A percentile compares a stretch with the other conserved stretches of the same genome.
phyloP scores from a whole-genome alignment of 345 rosid species.

The Punica granatum region DNA sequence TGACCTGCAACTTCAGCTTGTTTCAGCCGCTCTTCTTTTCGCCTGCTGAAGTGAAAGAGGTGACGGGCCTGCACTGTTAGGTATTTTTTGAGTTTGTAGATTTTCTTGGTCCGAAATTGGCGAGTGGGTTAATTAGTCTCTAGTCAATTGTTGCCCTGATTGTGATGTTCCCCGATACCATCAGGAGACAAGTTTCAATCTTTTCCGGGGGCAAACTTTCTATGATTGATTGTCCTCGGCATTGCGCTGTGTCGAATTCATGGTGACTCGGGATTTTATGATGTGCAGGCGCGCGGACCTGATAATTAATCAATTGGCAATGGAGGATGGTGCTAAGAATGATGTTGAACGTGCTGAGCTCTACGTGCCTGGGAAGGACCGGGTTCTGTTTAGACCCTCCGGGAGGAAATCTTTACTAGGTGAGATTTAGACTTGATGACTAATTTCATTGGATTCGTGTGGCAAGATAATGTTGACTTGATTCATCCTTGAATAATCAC shows the following conservation, averaged over 20 bases:
- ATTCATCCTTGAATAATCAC: neutral
- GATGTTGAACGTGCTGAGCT: constrained; percentile 11
- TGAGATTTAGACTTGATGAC: constrained; percentile 8
- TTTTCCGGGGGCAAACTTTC: neutral
- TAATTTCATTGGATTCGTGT: neutral
- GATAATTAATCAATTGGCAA: neutral
- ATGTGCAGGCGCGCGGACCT: neutral
- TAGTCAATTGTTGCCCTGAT: neutral
- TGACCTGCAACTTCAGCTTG: neutral
- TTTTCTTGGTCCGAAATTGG: neutral
- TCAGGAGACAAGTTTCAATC: neutral
- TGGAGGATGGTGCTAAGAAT: neutral
- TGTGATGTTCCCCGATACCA: neutral
- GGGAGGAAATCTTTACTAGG: constrained; percentile 44
- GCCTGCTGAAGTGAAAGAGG: neutral
- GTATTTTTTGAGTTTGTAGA: neutral
- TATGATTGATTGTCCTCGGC: neutral
- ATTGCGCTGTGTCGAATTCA: neutral
- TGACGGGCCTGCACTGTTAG: neutral
- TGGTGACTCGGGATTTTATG: neutral
- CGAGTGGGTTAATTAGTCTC: neutral
- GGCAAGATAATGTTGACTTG: neutral
- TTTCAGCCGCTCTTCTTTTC: neutral
- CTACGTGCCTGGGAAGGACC: constrained; percentile 35
- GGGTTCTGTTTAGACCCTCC: constrained; percentile 42